Evolutionary conservation across 2,329 filamentous ascomycete genomes (phyloP).

Genomic region (Pestalotiopsis sp.): DNA sequence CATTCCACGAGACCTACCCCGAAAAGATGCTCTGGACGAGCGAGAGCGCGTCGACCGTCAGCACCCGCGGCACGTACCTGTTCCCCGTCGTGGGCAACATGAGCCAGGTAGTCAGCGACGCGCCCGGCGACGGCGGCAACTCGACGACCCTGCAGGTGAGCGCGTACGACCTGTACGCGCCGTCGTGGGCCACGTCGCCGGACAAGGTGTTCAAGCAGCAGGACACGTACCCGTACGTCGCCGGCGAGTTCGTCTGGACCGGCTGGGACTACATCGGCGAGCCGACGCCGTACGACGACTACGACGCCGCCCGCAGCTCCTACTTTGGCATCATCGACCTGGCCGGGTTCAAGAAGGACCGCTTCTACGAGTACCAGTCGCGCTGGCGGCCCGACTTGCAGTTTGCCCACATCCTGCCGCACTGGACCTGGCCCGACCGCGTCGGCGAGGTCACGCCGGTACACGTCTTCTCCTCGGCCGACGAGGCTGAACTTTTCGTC

Average conservation of each 20-base stretch:
- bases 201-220: slow-evolving; percentile 57
- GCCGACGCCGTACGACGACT: slow-evolving; percentile 48
- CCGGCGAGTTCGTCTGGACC: slow-evolving; percentile 57
- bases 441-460: slow-evolving; percentile 52
- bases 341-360: slow-evolving; percentile 59
- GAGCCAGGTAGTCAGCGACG: slow-evolving; percentile 40
- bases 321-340: slow-evolving; percentile 62
- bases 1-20: slow-evolving; percentile 47
- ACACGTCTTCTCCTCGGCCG: slow-evolving; percentile 54
- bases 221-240: slow-evolving; percentile 51
- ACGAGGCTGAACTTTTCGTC: slow-evolving; percentile 58
- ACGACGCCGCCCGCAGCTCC: slow-evolving; percentile 44
- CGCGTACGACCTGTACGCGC: slow-evolving; percentile 54
- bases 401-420: slow-evolving; percentile 56
- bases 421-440: slow-evolving; percentile 57
- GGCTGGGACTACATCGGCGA: slow-evolving; percentile 55
- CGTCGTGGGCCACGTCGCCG: slow-evolving; percentile 48
- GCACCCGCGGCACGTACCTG: slow-evolving; percentile 53
- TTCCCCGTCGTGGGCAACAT: slow-evolving; percentile 50
- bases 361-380: slow-evolving; percentile 57
- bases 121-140: slow-evolving; percentile 38
- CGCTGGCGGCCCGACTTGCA: slow-evolving; percentile 51
- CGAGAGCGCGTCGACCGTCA: slow-evolving; percentile 48
- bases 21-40: slow-evolving; percentile 48
- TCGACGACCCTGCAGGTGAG: slow-evolving; percentile 40